Percentiles rank a stretch among this genome's conserved stretches.
Conservation (phyloP, 352 stramenopile genomes). For the Phytophthora pseudosyringae region DNA sequence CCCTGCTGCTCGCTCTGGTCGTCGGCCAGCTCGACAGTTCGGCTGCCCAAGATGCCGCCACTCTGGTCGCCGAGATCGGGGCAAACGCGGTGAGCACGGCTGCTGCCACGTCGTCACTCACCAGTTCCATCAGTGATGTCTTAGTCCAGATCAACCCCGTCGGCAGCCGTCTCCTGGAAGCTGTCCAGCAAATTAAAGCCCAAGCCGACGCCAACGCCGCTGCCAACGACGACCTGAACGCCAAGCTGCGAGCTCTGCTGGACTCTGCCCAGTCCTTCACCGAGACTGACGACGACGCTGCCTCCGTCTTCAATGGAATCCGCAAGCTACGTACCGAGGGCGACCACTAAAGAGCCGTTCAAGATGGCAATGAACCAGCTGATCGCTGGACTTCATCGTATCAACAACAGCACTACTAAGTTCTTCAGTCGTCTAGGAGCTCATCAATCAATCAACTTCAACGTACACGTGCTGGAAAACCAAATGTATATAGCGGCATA, state of each 20-base stretch:
- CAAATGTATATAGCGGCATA: conserved; percentile 40
- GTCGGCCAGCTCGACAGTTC: conserved; percentile 4
- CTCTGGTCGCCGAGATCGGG: conserved; percentile 14
- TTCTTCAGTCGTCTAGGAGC: no score
- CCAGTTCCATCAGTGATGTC: conserved; percentile 10
- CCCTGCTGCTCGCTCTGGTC: conserved; percentile 12
- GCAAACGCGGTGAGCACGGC: conserved; percentile 8
- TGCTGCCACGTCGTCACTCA: conserved; percentile 14
- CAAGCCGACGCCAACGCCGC: conserved; percentile 8
- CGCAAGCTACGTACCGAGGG: conserved; percentile 19
- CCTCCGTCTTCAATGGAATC: conserved; percentile 21
- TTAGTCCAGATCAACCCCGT: conserved; percentile 9
- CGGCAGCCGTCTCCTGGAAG: not conserved
- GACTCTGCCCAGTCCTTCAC: conserved; percentile 8
- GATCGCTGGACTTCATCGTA: not conserved
- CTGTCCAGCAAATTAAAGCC: conserved; percentile 7
- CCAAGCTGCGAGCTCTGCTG: conserved; percentile 19
- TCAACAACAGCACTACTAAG: not conserved
- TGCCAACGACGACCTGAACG: conserved; percentile 24
- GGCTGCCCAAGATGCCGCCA: conserved; percentile 10
- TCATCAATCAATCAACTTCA: conserved; percentile 6
- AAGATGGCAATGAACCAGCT: not conserved
- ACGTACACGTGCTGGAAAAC: conserved; percentile 16
- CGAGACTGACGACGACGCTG: conserved; percentile 10
- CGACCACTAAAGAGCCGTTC: conserved; percentile 5